Conservation (phyloP, 2,329 filamentous ascomycete genomes). For the Xylaria sp. region DNA sequence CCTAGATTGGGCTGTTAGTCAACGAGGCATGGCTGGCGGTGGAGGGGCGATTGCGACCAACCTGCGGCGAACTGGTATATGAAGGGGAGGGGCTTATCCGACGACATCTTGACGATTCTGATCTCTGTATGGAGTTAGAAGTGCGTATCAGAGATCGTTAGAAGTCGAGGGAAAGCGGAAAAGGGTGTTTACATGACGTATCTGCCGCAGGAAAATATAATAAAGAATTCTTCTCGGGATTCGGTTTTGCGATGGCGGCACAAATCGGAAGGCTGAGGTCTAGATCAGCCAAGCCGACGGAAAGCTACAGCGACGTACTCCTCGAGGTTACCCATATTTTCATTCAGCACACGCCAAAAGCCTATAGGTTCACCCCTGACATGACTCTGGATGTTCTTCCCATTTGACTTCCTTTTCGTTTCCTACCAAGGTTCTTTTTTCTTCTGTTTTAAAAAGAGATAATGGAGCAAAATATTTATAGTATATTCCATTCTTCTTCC, state of each 20-base stretch:
- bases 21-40: constrained; percentile 23
- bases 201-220: not conserved
- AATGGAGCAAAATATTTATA: no score
- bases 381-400: no score
- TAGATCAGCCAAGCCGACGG: not conserved
- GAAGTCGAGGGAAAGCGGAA: not conserved
- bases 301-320: no score
- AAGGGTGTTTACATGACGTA: not conserved
- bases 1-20: constrained; percentile 49
- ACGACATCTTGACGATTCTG: constrained; percentile 56
- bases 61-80: constrained; percentile 94
- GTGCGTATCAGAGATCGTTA: constrained; percentile 8
- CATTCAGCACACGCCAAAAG: no score
- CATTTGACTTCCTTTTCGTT: no score
- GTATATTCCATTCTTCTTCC: no score
- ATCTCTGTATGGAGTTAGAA: constrained; percentile 1
- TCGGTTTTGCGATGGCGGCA: constrained; percentile 24
- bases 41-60: constrained; percentile 46
- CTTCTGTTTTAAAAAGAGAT: no score
- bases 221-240: constrained; percentile 10
- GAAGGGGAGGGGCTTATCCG: constrained; percentile 81
- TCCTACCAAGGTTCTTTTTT: no score
- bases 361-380: no score
- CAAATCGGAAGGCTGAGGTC: constrained; percentile 2
- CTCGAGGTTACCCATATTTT: no score